Evolutionary conservation across 805 yeast species (phyloP).

Genomic region (Cyberlindnera misumaiensis): DNA sequence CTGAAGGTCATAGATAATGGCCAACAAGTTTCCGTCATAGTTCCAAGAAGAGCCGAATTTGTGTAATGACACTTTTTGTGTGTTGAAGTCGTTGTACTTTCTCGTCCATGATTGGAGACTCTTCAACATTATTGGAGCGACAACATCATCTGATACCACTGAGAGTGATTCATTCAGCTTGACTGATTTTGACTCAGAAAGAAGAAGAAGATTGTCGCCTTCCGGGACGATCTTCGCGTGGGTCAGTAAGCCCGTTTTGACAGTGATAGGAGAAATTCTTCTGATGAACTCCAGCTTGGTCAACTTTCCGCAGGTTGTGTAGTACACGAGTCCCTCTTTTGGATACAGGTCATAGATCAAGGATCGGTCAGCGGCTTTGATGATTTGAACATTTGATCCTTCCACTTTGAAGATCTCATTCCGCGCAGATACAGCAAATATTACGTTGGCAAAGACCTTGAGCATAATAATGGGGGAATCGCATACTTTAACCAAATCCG

Average conservation of each 20-base stretch:
- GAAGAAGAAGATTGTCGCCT: slow-evolving; percentile 1
- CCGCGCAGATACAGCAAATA: slow-evolving; percentile 10
- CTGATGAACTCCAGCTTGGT: slow-evolving; percentile 3
- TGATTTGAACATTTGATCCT: background rate
- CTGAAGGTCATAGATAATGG: slow-evolving; percentile 17
- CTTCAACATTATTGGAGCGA: slow-evolving; percentile 11
- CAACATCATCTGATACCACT: slow-evolving; percentile 5
- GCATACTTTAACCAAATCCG: slow-evolving; percentile 3
- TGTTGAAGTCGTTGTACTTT: slow-evolving; percentile 19
- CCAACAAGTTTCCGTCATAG: slow-evolving; percentile 12
- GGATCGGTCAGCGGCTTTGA: slow-evolving; percentile 11
- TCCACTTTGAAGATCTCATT: slow-evolving; percentile 16
- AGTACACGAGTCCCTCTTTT: slow-evolving; percentile 1
- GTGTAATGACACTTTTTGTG: slow-evolving; percentile 12
- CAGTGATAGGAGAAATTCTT: background rate
- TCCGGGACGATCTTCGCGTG: slow-evolving; percentile 11
- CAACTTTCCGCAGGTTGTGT: slow-evolving; percentile 9
- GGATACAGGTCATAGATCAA: slow-evolving; percentile 15
- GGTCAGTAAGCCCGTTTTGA: slow-evolving; percentile 6
- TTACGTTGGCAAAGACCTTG: slow-evolving; percentile 1
- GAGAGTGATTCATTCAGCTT: slow-evolving; percentile 5
- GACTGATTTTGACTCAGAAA: slow-evolving; percentile 6
- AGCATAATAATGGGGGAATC: slow-evolving; percentile 10
- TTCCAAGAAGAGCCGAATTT: slow-evolving; percentile 15
- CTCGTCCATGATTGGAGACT: slow-evolving; percentile 18